Evolutionary conservation across 2,329 filamentous ascomycete genomes (phyloP).

Genomic region (Aspergillus intermedius): DNA sequence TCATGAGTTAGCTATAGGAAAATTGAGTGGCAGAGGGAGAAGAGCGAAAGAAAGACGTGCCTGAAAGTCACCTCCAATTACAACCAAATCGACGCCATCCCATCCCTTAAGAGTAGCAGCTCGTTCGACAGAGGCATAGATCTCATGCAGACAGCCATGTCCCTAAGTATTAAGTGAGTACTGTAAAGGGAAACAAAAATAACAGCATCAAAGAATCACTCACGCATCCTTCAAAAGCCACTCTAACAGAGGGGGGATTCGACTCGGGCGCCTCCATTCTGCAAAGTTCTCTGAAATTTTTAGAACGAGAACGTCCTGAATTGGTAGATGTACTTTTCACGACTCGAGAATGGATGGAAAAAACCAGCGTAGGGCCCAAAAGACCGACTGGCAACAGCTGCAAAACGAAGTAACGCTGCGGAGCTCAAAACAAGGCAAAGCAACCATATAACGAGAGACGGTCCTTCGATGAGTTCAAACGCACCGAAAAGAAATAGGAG

Average conservation of each 20-base stretch:
- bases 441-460: neutral
- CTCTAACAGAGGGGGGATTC: constrained; percentile 45
- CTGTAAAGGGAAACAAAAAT: neutral
- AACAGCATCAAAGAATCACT: constrained; percentile 26
- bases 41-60: constrained; percentile 35
- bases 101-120: constrained; percentile 67
- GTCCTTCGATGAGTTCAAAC: too few species aligned
- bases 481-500: neutral
- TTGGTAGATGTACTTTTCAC: too few species aligned
- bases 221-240: constrained; percentile 85
- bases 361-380: neutral
- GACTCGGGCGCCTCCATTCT: constrained; percentile 7
- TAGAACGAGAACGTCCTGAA: too few species aligned
- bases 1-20: constrained; percentile 1
- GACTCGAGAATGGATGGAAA: neutral
- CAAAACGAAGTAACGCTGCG: neutral
- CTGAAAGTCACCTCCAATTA: constrained; percentile 96
- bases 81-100: constrained; percentile 77
- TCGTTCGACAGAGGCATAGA: constrained; percentile 71
- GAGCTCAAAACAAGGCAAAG: neutral
- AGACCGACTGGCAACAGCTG: neutral
- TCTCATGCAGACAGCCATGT: constrained; percentile 84
- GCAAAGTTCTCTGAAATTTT: neutral
- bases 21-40: neutral
- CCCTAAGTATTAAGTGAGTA: constrained; percentile 50